A percentile compares a stretch with the other conserved stretches of the same genome.
Evolutionary conservation across 192 early-diverging fungal species (phyloP).

Genomic region (Entrophospora sp.): DNA sequence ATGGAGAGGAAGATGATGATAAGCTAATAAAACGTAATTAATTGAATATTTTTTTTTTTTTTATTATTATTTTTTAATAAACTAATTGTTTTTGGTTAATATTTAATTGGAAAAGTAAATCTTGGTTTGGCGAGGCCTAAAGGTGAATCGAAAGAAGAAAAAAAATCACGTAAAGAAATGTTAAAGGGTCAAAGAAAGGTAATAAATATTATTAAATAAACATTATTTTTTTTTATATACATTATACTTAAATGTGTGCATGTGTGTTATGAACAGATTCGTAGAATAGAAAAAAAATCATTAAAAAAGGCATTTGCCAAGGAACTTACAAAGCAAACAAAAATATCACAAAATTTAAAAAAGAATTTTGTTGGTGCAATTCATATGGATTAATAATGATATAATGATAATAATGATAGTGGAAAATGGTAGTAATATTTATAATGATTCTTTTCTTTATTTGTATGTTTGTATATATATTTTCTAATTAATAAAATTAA

Average conservation of each 20-base stretch:
- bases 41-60: background rate
- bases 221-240: background rate
- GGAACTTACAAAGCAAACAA: constrained; percentile 55
- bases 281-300: constrained; percentile 68
- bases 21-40: background rate
- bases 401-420: no score
- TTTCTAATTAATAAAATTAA: no score
- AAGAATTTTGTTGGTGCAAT: constrained; percentile 35
- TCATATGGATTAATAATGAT: constrained; percentile 35
- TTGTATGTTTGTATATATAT: no score
- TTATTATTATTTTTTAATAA: no score
- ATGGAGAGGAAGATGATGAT: constrained; percentile 18
- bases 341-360: constrained; percentile 44
- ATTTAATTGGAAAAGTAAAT: no score
- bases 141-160: constrained; percentile 86
- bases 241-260: background rate
- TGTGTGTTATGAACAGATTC: constrained; percentile 28
- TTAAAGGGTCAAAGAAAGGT: constrained; percentile 77
- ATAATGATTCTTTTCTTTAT: no score
- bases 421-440: no score
- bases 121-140: constrained; percentile 64
- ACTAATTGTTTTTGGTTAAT: no score
- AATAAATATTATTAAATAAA: constrained; percentile 4
- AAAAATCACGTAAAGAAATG: constrained; percentile 79
- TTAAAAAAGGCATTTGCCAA: constrained; percentile 69